phyloP scores from a whole-genome alignment of 179 eudicot species.

The Drosera spatulata region DNA sequence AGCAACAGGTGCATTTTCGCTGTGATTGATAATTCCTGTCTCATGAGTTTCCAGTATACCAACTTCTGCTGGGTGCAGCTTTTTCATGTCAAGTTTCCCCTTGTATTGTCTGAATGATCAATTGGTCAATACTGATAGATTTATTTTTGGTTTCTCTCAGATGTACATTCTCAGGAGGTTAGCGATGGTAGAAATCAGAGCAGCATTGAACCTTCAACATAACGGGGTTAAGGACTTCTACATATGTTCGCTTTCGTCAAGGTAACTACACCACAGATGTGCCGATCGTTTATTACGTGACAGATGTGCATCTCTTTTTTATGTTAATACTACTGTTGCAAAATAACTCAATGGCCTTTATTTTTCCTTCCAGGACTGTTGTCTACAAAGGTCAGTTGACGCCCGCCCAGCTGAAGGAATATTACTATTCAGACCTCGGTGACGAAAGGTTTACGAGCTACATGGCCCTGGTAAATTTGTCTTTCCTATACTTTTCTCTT shows the following conservation, averaged over 20 bases:
- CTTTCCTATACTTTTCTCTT: conserved; percentile 43
- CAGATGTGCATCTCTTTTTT: neutral
- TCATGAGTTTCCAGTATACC: too few species aligned
- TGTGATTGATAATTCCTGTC: neutral
- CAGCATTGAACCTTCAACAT: conserved; percentile 91
- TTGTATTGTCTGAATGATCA: too few species aligned
- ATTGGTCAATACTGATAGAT: too few species aligned
- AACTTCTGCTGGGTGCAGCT: too few species aligned
- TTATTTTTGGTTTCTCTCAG: conserved; percentile 24
- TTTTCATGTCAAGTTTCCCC: too few species aligned
- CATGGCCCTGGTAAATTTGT: conserved; percentile 99
- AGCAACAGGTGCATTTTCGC: conserved; percentile 60
- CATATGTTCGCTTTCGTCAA: conserved; percentile 92
- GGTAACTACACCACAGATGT: conserved; percentile 25
- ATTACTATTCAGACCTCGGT: conserved; percentile 92
- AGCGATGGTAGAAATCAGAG: conserved; percentile 92
- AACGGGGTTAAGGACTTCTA: conserved; percentile 86
- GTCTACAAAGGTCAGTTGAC: conserved; percentile 99
- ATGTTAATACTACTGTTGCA: conserved; percentile 2
- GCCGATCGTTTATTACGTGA: conserved; percentile 1
- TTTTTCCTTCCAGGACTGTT: conserved; percentile 55
- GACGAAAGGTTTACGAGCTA: conserved; percentile 99
- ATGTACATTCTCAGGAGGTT: conserved; percentile 92
- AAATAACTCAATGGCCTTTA: neutral
- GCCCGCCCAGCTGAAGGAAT: conserved; percentile 87